phyloP scores from a whole-genome alignment of 768 basidiomycete genomes.

The Suillus alpinus region DNA sequence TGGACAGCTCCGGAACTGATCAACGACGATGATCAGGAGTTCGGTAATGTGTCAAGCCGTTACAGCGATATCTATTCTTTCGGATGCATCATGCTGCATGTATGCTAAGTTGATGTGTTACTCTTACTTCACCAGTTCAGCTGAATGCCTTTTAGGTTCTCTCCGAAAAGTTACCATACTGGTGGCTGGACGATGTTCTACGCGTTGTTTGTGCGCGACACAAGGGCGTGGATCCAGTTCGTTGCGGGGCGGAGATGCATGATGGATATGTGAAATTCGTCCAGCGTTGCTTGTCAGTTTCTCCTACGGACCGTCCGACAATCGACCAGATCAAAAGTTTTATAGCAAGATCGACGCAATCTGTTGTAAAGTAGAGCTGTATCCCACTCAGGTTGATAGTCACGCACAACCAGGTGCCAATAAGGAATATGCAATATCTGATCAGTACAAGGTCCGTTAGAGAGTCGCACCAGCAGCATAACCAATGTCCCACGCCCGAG shows the following conservation, averaged over 20 bases:
- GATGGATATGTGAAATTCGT: not conserved
- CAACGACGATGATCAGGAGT: not conserved
- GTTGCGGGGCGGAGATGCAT: not conserved
- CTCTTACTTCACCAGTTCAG: slow-evolving; percentile 12
- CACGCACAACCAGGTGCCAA: not conserved
- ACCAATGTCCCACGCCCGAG: slow-evolving; percentile 9
- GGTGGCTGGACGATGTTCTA: slow-evolving; percentile 1
- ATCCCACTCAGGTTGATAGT: not conserved
- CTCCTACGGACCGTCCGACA: not conserved
- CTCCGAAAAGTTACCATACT: not conserved
- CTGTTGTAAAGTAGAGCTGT: not conserved
- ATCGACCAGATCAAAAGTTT: not conserved
- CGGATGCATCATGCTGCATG: slow-evolving; percentile 32
- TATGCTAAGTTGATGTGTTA: slow-evolving; percentile 21
- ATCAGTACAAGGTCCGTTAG: not conserved
- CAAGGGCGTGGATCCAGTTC: not conserved
- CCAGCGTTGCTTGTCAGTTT: not conserved
- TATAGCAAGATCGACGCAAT: not conserved
- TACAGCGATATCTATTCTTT: slow-evolving; percentile 43
- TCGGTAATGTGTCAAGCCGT: not conserved
- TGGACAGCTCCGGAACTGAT: slow-evolving; percentile 43
- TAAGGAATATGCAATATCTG: not conserved
- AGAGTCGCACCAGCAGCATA: not conserved
- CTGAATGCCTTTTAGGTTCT: not conserved
- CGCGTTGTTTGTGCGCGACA: not conserved